These are phyloP conservation scores for Amanita fuliginea DNA, from an alignment of 768 basidiomycete species.

Conservation along the genomic window DNA sequence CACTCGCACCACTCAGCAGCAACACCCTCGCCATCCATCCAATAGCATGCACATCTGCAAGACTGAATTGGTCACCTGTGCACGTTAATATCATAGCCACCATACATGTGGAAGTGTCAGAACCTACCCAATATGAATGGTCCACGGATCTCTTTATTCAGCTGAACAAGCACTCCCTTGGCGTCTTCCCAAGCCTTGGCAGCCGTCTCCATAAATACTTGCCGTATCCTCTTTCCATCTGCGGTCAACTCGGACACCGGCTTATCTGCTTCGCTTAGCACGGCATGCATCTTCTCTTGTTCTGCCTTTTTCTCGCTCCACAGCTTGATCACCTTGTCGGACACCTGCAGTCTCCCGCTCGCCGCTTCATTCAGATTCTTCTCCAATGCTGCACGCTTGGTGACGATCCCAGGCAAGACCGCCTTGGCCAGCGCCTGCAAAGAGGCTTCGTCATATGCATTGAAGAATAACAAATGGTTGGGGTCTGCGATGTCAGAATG, in stretches of 20 bases:
- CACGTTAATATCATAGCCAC: not conserved
- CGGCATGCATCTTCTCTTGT: slow-evolving; percentile 30
- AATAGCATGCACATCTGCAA: slow-evolving; percentile 73
- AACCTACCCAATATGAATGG: slow-evolving; percentile 50
- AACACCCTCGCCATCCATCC: slow-evolving; percentile 64
- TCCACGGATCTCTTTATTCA: slow-evolving; percentile 51
- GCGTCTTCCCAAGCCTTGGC: slow-evolving; percentile 42
- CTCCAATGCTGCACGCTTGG: slow-evolving; percentile 38
- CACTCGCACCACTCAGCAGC: slow-evolving; percentile 41
- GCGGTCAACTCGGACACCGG: slow-evolving; percentile 25
- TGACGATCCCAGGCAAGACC: slow-evolving; percentile 29
- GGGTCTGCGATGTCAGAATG: slow-evolving; percentile 59
- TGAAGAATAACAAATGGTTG: slow-evolving; percentile 42
- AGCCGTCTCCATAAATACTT: slow-evolving; percentile 39
- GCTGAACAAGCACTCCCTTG: slow-evolving; percentile 29
- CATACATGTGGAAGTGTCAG: too few species aligned
- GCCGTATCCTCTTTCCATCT: slow-evolving; percentile 26
- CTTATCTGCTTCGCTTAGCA: slow-evolving; percentile 35
- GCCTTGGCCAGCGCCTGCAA: slow-evolving; percentile 36
- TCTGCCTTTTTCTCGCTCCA: slow-evolving; percentile 47
- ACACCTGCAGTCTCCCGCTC: slow-evolving; percentile 34
- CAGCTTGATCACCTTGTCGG: slow-evolving; percentile 49
- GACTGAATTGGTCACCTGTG: slow-evolving; percentile 71
- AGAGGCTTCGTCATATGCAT: slow-evolving; percentile 45
- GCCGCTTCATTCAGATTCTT: slow-evolving; percentile 43